These are phyloP conservation scores for Aspergillus cavernicola DNA, from an alignment of 495 filamentous ascomycete genomes.

Conservation along the genomic window DNA sequence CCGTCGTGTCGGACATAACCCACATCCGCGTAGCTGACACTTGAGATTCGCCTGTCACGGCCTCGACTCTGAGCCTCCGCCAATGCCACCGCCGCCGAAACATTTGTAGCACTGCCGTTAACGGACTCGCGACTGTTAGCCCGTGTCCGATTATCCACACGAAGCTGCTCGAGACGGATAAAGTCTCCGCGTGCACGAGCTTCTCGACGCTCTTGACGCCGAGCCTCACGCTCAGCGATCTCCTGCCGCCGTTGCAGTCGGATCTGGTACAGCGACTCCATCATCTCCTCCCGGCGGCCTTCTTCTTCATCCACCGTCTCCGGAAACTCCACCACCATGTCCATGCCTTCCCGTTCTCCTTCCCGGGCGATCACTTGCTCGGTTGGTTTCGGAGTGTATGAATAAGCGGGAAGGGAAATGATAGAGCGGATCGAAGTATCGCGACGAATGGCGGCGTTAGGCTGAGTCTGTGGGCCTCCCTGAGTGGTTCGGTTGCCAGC, in stretches of 20 bases:
- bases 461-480: slow-evolving; percentile 29
- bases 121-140: slow-evolving; percentile 25
- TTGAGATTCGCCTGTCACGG: slow-evolving; percentile 72
- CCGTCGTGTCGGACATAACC: slow-evolving; percentile 89
- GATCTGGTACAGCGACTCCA: slow-evolving; percentile 90
- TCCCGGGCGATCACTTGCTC: slow-evolving; percentile 88
- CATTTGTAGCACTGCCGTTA: slow-evolving; percentile 29
- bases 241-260: slow-evolving; percentile 74
- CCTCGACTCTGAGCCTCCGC: slow-evolving; percentile 65
- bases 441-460: slow-evolving; percentile 56
- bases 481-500: slow-evolving; percentile 21
- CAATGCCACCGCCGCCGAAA: slow-evolving; percentile 36
- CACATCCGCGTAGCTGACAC: slow-evolving; percentile 80
- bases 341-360: slow-evolving; percentile 88
- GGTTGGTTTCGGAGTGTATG: slow-evolving; percentile 59
- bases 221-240: slow-evolving; percentile 70
- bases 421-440: slow-evolving; percentile 85
- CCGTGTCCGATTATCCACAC: slow-evolving; percentile 35
- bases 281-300: slow-evolving; percentile 77
- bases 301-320: slow-evolving; percentile 75
- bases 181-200: slow-evolving; percentile 67
- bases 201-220: slow-evolving; percentile 59
- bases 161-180: slow-evolving; percentile 58
- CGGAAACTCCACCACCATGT: slow-evolving; percentile 82
- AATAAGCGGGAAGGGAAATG: slow-evolving; percentile 86